Conservation (phyloP, 208 protist species). For the Trypanosoma boissoni region DNA sequence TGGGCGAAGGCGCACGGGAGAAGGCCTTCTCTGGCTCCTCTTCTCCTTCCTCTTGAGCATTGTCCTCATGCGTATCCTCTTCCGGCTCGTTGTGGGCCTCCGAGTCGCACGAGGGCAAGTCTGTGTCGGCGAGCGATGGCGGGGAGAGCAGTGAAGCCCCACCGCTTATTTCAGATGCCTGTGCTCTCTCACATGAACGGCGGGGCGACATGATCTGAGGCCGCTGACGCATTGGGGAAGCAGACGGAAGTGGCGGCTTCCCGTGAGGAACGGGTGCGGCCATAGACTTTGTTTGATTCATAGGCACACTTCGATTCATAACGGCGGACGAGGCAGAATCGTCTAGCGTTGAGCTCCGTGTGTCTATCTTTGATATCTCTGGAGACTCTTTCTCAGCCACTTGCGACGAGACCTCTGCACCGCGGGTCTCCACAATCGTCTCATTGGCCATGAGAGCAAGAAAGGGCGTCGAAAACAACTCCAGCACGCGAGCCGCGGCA, state of each 20-base stretch:
- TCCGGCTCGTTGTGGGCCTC: neutral
- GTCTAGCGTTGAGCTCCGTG: too few species aligned
- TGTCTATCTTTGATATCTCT: too few species aligned
- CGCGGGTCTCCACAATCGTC: too few species aligned
- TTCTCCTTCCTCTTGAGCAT: neutral
- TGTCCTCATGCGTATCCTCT: neutral
- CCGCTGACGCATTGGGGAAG: too few species aligned
- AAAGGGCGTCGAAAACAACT: constrained; percentile 24
- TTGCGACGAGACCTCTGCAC: too few species aligned
- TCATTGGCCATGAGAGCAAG: neutral
- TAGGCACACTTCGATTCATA: too few species aligned
- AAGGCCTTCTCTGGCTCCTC: neutral
- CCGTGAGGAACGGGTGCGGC: too few species aligned
- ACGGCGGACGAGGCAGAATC: too few species aligned
- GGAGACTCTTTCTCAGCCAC: too few species aligned
- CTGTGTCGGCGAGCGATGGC: constrained; percentile 14
- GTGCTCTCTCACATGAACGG: neutral
- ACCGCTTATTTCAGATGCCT: neutral
- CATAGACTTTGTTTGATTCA: too few species aligned
- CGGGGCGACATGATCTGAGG: too few species aligned
- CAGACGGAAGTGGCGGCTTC: too few species aligned
- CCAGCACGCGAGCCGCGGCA: constrained; percentile 23
- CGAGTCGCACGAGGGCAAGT: neutral
- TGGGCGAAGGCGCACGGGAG: neutral
- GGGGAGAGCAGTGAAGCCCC: constrained; percentile 13